These are phyloP conservation scores for Groenewaldozyma auringiensis DNA, from an alignment of 1,139 yeast species.

Conservation along the genomic window DNA sequence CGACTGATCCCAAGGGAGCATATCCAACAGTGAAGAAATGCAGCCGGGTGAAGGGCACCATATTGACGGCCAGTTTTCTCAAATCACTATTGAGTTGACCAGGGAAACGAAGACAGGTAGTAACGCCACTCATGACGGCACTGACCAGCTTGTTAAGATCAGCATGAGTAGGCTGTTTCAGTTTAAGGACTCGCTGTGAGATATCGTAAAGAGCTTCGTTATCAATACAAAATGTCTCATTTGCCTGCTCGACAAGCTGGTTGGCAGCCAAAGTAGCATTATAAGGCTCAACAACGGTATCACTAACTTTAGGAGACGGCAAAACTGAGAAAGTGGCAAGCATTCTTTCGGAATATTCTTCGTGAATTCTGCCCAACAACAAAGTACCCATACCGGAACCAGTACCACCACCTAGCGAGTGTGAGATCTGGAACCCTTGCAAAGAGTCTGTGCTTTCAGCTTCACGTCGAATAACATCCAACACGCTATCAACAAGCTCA, in stretches of 20 bases:
- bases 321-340: conserved; percentile 91
- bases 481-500: conserved; percentile 78
- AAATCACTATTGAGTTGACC: conserved; percentile 90
- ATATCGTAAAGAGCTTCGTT: conserved; percentile 88
- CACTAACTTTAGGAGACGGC: conserved; percentile 86
- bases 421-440: conserved; percentile 92
- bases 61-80: conserved; percentile 84
- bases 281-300: conserved; percentile 90
- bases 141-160: conserved; percentile 79
- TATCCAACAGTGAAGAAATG: conserved; percentile 94
- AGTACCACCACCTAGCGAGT: conserved; percentile 94
- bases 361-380: conserved; percentile 70
- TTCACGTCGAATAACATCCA: conserved; percentile 87
- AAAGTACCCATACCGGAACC: conserved; percentile 95
- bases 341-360: conserved; percentile 91
- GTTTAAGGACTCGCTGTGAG: conserved; percentile 75
- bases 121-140: conserved; percentile 89
- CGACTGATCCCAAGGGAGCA: conserved; percentile 76
- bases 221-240: conserved; percentile 91
- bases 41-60: conserved; percentile 90
- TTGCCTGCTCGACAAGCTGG: conserved; percentile 82
- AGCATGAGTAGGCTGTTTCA: conserved; percentile 66
- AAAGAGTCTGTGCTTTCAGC: conserved; percentile 88
- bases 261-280: conserved; percentile 89
- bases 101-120: conserved; percentile 82